These are phyloP conservation scores for Neonectria neomacrospora DNA, from an alignment of 2,329 filamentous ascomycete genomes.

Conservation along the genomic window DNA sequence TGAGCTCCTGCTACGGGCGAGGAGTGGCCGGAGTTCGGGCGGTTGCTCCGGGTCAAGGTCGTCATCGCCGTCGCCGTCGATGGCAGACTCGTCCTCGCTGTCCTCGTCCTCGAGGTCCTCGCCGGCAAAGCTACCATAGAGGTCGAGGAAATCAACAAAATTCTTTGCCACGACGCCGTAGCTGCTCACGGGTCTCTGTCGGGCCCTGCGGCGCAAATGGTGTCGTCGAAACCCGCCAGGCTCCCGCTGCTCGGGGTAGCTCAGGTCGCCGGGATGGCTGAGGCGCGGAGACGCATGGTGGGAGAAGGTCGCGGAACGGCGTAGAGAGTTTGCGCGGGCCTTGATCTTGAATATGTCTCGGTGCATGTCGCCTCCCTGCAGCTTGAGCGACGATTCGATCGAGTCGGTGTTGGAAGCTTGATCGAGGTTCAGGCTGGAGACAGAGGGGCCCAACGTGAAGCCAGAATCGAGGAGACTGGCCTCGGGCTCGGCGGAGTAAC, in stretches of 20 bases:
- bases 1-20: conserved; percentile 61
- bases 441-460: conserved; percentile 27
- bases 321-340: conserved; percentile 61
- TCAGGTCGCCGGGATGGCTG: conserved; percentile 45
- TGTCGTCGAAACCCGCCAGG: conserved; percentile 62
- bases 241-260: conserved; percentile 54
- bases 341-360: conserved; percentile 81
- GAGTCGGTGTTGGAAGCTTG: conserved; percentile 52
- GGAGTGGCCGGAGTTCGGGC: conserved; percentile 68
- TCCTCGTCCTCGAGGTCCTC: conserved; percentile 69
- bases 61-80: conserved; percentile 57
- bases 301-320: conserved; percentile 76
- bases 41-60: conserved; percentile 55
- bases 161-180: conserved; percentile 69
- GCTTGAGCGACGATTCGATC: conserved; percentile 71
- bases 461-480: conserved; percentile 45
- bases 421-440: conserved; percentile 32
- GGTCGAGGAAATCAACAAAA: conserved; percentile 79
- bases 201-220: conserved; percentile 51
- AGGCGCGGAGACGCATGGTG: conserved; percentile 55
- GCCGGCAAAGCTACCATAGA: conserved; percentile 82
- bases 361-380: conserved; percentile 83
- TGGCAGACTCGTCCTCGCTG: conserved; percentile 68
- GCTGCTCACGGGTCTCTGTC: conserved; percentile 52
- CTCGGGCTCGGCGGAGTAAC: conserved; percentile 54